A percentile compares a stretch with the other conserved stretches of the same genome.
phyloP scores from a whole-genome alignment of 2,329 filamentous ascomycete species.

The Colletotrichum sidae region DNA sequence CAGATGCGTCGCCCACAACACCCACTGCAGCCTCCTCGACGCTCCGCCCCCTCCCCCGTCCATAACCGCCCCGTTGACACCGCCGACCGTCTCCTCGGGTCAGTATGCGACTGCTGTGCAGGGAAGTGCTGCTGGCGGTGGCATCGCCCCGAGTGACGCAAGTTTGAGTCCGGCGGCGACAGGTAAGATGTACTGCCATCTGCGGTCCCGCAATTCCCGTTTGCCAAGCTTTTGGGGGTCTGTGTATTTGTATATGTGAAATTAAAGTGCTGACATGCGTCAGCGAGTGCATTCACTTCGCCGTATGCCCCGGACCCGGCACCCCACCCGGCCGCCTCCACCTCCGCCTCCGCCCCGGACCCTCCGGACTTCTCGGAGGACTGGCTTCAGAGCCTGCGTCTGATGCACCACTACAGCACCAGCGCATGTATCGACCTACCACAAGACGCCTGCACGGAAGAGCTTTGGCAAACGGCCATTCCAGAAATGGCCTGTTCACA shows the following conservation, averaged over 20 bases:
- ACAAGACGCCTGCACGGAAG: conserved; percentile 30
- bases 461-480: conserved; percentile 35
- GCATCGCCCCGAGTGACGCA: not conserved
- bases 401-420: conserved; percentile 51
- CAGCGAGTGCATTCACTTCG: conserved; percentile 14
- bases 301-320: conserved; percentile 11
- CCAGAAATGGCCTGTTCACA: conserved; percentile 35
- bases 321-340: not conserved
- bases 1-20: conserved; percentile 49
- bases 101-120: not conserved
- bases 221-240: no score
- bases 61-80: not conserved
- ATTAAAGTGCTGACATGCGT: not conserved
- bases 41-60: conserved; percentile 7
- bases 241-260: not conserved
- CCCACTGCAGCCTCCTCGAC: conserved; percentile 44
- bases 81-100: conserved; percentile 16
- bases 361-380: conserved; percentile 39
- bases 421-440: conserved; percentile 45
- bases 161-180: not conserved
- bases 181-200: no score
- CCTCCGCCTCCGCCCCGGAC: conserved; percentile 1
- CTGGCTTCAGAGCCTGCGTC: conserved; percentile 50
- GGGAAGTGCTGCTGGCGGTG: no score
- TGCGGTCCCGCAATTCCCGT: no score